phyloP scores from a whole-genome alignment of 257 asterid genomes.

The Asclepias syriaca region DNA sequence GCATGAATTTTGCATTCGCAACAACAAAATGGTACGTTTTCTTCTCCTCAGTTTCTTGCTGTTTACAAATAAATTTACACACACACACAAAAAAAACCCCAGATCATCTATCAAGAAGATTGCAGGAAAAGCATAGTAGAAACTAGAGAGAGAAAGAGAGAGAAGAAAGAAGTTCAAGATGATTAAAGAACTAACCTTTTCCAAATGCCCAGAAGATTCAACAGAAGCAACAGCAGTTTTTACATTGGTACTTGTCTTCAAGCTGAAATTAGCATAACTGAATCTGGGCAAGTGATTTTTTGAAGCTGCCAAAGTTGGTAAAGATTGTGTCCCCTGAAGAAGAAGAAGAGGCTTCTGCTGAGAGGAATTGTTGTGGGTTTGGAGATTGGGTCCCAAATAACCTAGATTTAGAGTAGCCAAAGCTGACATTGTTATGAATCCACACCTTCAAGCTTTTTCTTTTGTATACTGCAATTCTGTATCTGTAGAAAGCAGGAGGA shows the following conservation, averaged over 20 bases:
- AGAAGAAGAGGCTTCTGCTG: constrained; percentile 30
- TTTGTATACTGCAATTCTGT: constrained; percentile 6
- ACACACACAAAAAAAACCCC: too few species aligned
- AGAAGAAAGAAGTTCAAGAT: background rate
- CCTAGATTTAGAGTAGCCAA: constrained; percentile 59
- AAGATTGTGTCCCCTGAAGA: constrained; percentile 30
- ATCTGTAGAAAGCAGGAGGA: background rate
- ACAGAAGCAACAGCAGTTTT: constrained; percentile 66
- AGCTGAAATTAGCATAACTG: constrained; percentile 17
- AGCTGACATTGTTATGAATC: constrained; percentile 52
- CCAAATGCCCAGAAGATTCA: constrained; percentile 58
- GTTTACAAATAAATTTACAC: constrained; percentile 22
- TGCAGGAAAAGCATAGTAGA: background rate
- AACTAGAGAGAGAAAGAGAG: background rate
- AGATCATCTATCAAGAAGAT: background rate
- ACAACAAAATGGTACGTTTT: constrained; percentile 71
- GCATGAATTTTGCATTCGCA: constrained; percentile 94
- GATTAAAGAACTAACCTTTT: constrained; percentile 38
- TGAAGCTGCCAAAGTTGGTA: constrained; percentile 31
- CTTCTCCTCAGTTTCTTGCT: constrained; percentile 43
- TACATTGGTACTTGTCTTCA: constrained; percentile 33
- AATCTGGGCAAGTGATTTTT: constrained; percentile 24
- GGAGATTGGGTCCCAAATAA: constrained; percentile 35
- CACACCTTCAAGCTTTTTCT: background rate
- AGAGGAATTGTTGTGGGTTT: constrained; percentile 29